A percentile compares a stretch with the other conserved stretches of the same genome.
Conservation (phyloP, 2,329 filamentous ascomycete genomes). For the Colletotrichum sojae region DNA sequence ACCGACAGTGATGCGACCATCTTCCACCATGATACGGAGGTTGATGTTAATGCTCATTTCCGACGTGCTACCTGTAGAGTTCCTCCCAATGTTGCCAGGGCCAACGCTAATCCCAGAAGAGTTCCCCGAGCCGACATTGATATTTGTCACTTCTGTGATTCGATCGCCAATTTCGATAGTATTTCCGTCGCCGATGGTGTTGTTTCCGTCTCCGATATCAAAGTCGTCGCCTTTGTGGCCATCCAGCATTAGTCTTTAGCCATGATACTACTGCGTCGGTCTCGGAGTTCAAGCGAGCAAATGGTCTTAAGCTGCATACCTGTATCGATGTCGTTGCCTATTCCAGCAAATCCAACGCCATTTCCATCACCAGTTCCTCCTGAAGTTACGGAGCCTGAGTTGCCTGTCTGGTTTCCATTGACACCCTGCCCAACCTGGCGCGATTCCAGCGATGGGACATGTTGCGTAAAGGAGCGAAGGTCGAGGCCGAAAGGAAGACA, state of each 20-base stretch:
- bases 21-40: not conserved
- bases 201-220: slow-evolving; percentile 15
- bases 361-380: slow-evolving; percentile 6
- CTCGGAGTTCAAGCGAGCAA: not conserved
- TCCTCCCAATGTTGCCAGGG: not conserved
- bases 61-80: not conserved
- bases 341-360: slow-evolving; percentile 10
- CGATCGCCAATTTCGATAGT: slow-evolving; percentile 1
- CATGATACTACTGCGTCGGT: not conserved
- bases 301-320: not conserved
- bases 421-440: slow-evolving; percentile 1
- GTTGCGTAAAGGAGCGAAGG: no score
- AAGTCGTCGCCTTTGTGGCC: not conserved
- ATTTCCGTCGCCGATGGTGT: slow-evolving; percentile 5
- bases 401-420: slow-evolving; percentile 3
- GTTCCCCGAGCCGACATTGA: not conserved
- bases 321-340: slow-evolving; percentile 1
- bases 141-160: not conserved
- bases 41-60: slow-evolving; percentile 1
- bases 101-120: not conserved
- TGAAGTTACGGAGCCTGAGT: not conserved
- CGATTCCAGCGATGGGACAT: not conserved
- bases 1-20: not conserved
- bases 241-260: not conserved
- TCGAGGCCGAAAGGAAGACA: not conserved